These are phyloP conservation scores for Smallanthus sonchifolius DNA, from an alignment of 129 eudicot species.

Conservation along the genomic window DNA sequence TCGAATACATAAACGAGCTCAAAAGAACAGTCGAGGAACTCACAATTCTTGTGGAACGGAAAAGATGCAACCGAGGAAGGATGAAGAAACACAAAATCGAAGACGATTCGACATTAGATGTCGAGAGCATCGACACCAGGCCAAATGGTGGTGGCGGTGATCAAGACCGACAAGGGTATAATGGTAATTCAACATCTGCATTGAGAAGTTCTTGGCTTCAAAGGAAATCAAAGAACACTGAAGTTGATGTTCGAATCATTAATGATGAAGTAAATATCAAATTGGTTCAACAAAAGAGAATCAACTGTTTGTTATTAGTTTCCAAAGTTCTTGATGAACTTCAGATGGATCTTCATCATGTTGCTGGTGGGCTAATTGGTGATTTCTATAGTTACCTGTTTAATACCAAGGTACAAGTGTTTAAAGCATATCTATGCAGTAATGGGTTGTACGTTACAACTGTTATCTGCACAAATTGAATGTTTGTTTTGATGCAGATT, in stretches of 20 bases:
- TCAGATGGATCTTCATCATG: constrained; percentile 90
- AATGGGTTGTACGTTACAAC: not conserved
- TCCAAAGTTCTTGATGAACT: constrained; percentile 91
- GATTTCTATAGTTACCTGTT: constrained; percentile 82
- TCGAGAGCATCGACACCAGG: constrained; percentile 37
- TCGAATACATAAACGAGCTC: constrained; percentile 77
- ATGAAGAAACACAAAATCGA: constrained; percentile 60
- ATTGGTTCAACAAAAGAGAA: constrained; percentile 83
- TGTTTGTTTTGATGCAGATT: constrained; percentile 39
- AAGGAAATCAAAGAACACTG: constrained; percentile 83
- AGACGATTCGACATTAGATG: constrained; percentile 41
- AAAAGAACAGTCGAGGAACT: constrained; percentile 74
- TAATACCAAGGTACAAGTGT: constrained; percentile 71
- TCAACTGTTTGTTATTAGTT: constrained; percentile 64
- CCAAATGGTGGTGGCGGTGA: constrained; percentile 30
- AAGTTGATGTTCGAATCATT: constrained; percentile 84
- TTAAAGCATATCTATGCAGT: constrained; percentile 4
- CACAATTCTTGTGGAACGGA: constrained; percentile 66
- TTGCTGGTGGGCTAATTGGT: constrained; percentile 93
- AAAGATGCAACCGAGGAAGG: constrained; percentile 63
- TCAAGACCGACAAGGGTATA: constrained; percentile 43
- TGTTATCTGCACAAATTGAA: not conserved
- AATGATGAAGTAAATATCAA: constrained; percentile 90
- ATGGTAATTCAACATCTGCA: constrained; percentile 42
- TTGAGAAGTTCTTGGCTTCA: constrained; percentile 92